Base-by-base conservation (phyloP, 768 basidiomycete genomes). In the Tulasnella sp. region DNA sequence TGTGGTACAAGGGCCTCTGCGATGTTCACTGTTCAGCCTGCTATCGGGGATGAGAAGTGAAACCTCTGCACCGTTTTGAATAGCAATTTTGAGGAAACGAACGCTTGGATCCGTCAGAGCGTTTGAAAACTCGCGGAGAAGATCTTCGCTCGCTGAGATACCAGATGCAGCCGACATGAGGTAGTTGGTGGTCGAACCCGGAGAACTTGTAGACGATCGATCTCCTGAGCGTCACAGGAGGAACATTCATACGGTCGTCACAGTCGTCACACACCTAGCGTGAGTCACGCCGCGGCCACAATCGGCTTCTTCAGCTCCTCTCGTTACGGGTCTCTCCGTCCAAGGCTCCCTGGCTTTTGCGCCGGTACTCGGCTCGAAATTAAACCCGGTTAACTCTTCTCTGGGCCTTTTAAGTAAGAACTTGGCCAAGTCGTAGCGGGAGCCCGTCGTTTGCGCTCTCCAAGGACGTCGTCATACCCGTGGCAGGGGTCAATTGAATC, bases 1-100 rank as follows among this genome's bases (percentile, higher is more conserved):
- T 89, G 87, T 71, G 84, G 84, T 12, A 91, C 85, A 72, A 94
- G 87, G 9, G 85, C 83, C 80, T 94, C 92, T 77, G 92, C 79
- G n/a, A 42, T 32, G 17, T 17, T 16, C 19, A 32, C 8, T 9
- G 29, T 22, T 64, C 37, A 65, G 39, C 35, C n/a, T 73, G 14
- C 36, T n/a, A 34, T 19, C 36, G 17, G 29, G 26, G 29, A 41
- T 26, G 32, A 35, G 6, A 35, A 29, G 7, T 9, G 26, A 17
- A 26, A 44, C 35, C 19, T 17, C 32, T 67, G 17, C 80, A 92
- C 92, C 92, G 78, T 94, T 87, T 74, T 81, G 81, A 77, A 94
- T 92, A 63, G 84, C 83, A 74, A 94, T 83, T 79, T 91, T 91
- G 80, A 94, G 82, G 80, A 94, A 94, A 52, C 92, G 86, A 71